Conservation (phyloP, 2,329 filamentous ascomycete genomes). For the Stagonosporopsis vannaccii region DNA sequence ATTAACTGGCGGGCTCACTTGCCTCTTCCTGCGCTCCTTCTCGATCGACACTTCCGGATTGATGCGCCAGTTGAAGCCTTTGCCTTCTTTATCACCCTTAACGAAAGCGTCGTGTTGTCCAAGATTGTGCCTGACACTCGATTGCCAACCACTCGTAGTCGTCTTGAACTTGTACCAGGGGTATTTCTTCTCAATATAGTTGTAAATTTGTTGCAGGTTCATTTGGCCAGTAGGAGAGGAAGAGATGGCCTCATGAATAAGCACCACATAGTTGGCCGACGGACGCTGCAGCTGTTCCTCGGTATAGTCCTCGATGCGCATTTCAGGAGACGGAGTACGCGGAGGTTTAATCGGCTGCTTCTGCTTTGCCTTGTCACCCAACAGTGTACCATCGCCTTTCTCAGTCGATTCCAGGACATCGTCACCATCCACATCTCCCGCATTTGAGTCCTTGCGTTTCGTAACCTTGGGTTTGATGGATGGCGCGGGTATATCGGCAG, state of each 20-base stretch:
- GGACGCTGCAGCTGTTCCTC: conserved; percentile 77
- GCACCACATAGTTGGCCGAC: conserved; percentile 67
- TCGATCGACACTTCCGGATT: conserved; percentile 66
- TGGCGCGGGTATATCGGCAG: conserved; percentile 44
- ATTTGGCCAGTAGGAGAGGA: conserved; percentile 63
- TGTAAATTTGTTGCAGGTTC: conserved; percentile 72
- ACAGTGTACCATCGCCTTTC: conserved; percentile 41
- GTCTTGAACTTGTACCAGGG: conserved; percentile 69
- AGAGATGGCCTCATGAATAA: conserved; percentile 69
- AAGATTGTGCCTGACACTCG: conserved; percentile 71
- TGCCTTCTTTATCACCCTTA: conserved; percentile 67
- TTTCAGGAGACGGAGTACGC: conserved; percentile 68
- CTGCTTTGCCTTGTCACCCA: conserved; percentile 52
- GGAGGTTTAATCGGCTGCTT: conserved; percentile 58
- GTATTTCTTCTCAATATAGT: conserved; percentile 68
- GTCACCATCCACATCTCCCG: conserved; percentile 47
- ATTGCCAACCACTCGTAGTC: conserved; percentile 70
- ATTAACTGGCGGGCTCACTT: conserved; percentile 54
- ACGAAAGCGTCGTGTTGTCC: conserved; percentile 65
- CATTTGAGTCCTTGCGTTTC: conserved; percentile 48
- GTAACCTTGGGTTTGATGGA: conserved; percentile 45
- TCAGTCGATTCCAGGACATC: conserved; percentile 47
- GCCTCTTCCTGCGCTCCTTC: conserved; percentile 61
- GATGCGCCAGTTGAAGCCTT: conserved; percentile 70
- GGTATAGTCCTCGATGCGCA: conserved; percentile 70